These are phyloP conservation scores for Paecilomyces fulvus DNA, from an alignment of 2,329 filamentous ascomycete genomes.

Conservation along the genomic window DNA sequence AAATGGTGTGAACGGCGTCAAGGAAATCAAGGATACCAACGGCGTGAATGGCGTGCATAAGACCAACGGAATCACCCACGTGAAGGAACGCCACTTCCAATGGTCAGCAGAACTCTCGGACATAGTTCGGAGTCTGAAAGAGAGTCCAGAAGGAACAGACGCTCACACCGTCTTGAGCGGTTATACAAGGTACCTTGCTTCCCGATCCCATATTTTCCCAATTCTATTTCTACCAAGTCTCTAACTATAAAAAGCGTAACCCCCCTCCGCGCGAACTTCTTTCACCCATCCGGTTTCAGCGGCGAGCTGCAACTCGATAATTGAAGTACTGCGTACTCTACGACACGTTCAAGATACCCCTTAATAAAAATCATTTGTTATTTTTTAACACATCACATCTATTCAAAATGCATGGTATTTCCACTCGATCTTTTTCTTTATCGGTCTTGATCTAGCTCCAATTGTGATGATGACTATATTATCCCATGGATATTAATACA, in stretches of 20 bases:
- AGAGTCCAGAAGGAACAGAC: constrained; percentile 69
- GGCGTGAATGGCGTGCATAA: not conserved
- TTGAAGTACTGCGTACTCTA: constrained; percentile 28
- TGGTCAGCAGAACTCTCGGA: constrained; percentile 80
- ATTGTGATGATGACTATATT: not conserved
- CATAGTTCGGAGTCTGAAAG: constrained; percentile 73
- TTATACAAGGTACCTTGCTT: constrained; percentile 57
- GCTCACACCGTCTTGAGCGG: constrained; percentile 83
- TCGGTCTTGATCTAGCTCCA: not conserved
- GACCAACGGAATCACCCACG: not conserved
- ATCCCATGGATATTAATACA: not conserved
- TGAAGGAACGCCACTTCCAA: constrained; percentile 70
- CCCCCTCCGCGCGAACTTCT: constrained; percentile 81
- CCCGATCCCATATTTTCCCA: not conserved
- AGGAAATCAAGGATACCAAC: constrained; percentile 9
- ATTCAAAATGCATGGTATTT: no score
- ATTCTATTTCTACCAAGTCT: not conserved
- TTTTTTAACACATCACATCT: not conserved
- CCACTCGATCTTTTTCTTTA: not conserved
- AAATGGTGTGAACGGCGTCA: constrained; percentile 23
- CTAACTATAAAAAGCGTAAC: constrained; percentile 55
- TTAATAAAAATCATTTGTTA: not conserved
- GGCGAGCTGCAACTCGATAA: constrained; percentile 56
- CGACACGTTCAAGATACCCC: not conserved
- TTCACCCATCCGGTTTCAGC: constrained; percentile 58